phyloP scores from a whole-genome alignment of 2,329 filamentous ascomycete species.

The Talaromyces sp. region DNA sequence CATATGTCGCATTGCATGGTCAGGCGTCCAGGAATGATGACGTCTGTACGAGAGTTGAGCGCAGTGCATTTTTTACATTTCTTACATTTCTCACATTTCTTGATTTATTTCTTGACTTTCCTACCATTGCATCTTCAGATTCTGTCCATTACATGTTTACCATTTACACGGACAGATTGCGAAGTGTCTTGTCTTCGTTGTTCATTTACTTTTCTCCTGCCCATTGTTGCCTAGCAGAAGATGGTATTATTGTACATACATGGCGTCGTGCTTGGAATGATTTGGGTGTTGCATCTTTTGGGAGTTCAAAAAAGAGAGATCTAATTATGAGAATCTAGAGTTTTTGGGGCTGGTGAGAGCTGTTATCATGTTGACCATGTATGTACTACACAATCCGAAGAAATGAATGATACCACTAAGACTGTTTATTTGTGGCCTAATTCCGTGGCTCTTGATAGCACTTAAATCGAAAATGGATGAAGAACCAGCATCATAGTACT shows the following conservation, averaged over 20 bases:
- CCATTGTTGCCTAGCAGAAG: not conserved
- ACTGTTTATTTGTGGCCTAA: not conserved
- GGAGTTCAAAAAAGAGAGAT: constrained; percentile 12
- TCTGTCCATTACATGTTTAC: constrained; percentile 12
- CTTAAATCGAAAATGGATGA: not conserved
- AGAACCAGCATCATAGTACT: not conserved
- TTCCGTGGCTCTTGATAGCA: not conserved
- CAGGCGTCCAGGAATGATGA: constrained; percentile 19
- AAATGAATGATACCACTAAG: constrained; percentile 12
- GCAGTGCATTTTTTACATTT: constrained; percentile 9
- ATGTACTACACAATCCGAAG: constrained; percentile 11
- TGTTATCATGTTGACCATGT: constrained; percentile 14
- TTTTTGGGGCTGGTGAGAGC: not conserved
- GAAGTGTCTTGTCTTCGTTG: constrained; percentile 12
- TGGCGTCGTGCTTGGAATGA: constrained; percentile 16
- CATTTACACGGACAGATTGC: not conserved
- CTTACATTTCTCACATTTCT: constrained; percentile 6
- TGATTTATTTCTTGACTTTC: not conserved
- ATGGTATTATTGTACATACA: constrained; percentile 14
- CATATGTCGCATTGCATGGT: constrained; percentile 21
- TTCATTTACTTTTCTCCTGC: constrained; percentile 9
- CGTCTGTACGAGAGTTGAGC: constrained; percentile 18
- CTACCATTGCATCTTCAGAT: constrained; percentile 1
- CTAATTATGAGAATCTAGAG: constrained; percentile 13
- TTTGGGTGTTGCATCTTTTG: constrained; percentile 16